Evolutionary conservation across 2,329 filamentous ascomycete species (phyloP).

Genomic region (Ophiostoma sp.): DNA sequence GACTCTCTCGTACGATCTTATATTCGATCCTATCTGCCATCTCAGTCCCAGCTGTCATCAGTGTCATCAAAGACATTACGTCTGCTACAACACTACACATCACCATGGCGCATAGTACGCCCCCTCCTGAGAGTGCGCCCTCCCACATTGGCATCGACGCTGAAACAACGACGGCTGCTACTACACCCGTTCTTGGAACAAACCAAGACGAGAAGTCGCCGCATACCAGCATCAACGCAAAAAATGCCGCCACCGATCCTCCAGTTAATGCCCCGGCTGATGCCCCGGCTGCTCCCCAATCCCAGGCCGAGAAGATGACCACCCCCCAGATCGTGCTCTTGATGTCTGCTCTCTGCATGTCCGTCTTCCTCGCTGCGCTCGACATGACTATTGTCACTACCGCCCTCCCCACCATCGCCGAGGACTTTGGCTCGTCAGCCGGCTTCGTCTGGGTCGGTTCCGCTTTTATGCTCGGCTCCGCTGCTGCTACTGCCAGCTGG

Average conservation of each 20-base stretch:
- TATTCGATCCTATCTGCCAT: no score
- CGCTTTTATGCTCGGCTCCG: slow-evolving; percentile 66
- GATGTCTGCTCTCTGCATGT: slow-evolving; percentile 26
- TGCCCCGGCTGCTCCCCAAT: background rate
- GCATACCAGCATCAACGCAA: background rate
- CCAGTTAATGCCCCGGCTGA: background rate
- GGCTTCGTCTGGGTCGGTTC: slow-evolving; percentile 76
- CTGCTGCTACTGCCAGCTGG: slow-evolving; percentile 64
- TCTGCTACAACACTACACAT: background rate
- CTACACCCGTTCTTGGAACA: background rate
- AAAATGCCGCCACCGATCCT: background rate
- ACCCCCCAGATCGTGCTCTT: slow-evolving; percentile 17
- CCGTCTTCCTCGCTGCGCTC: slow-evolving; percentile 49
- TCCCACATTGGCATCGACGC: background rate
- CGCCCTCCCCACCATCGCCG: slow-evolving; percentile 59
- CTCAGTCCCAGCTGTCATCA: background rate
- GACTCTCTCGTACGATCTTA: background rate
- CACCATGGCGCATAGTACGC: background rate
- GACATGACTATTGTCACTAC: slow-evolving; percentile 61
- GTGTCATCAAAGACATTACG: background rate
- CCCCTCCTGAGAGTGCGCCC: background rate
- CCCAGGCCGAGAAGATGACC: slow-evolving; percentile 9
- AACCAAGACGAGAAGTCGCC: slow-evolving; percentile 2
- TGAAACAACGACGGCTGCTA: background rate
- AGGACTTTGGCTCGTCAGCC: slow-evolving; percentile 57